Base-by-base conservation (phyloP, 345 rosid species). In the Streptanthus diversifolius region DNA sequence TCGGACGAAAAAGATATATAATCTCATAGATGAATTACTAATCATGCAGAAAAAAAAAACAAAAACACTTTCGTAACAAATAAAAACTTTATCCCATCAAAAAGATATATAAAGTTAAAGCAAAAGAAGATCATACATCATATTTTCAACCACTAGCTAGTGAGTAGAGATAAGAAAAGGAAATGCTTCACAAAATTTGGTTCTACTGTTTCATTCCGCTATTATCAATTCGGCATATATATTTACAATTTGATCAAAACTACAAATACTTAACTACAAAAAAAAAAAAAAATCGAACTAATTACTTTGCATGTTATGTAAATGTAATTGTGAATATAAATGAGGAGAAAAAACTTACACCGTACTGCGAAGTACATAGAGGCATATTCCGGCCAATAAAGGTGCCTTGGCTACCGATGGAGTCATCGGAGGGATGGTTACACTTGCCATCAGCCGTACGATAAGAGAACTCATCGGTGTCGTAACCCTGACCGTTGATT, bases 361-460 rank as follows among this genome's bases (percentile, higher is more conserved):
- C 81, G 54, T 82, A 84, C 10, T 76, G 70, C 5, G 88, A 82
- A 77, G 85, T 68, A 13, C 85, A 81, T 0, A 80, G 83, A 19
- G 79, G 87, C 92, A 89, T 87, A 80, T 85, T 89, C 41, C 92
- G 86, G 19, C 92, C 88, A 8, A 85, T 77, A 21, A 85, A 80
- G 3, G 86, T 79, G 53, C 93, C 96, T 18, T 77, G 86, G 79
- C 91, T 86, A 3, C 96, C 96, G 51, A 86, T 35, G 1, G 68
- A 65, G 63, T 90, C 77, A 58, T 83, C 85, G 27, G 24, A 61
- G 0, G 96, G 93, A 72, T 90, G 89, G 69, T 85, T 90, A 72
- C 79, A 87, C 45, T 80, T 85, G 7, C 91, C 93, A 37, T 87
- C 85, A 0, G 93, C 85, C 39, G 93, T 90, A 45, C 91, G 83